Percentiles rank a stretch among this genome's conserved stretches.
phyloP scores from a whole-genome alignment of 352 stramenopile species.

The Pythium oligandrum region DNA sequence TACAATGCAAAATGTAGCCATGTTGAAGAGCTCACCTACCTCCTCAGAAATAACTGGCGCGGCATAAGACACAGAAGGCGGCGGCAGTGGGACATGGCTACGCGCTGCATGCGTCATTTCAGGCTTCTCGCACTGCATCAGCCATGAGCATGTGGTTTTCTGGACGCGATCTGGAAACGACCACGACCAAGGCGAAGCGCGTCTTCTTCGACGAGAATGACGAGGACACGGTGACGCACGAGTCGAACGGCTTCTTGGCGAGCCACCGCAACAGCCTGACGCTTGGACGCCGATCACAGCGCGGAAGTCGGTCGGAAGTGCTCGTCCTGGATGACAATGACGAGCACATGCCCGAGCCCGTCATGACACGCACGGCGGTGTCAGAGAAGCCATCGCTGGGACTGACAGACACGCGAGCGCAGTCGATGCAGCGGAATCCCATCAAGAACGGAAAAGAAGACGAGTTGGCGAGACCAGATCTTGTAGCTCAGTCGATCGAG shows the following conservation, averaged over 20 bases:
- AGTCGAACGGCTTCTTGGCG: no score
- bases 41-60: constrained; percentile 8
- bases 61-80: constrained; percentile 9
- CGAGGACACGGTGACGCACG: background rate
- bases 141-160: no score
- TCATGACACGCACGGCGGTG: no score
- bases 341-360: constrained; percentile 6
- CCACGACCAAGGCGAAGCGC: constrained; percentile 5
- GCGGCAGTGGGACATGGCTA: background rate
- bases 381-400: no score
- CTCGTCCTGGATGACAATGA: constrained; percentile 23
- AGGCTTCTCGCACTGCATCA: no score
- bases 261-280: constrained; percentile 6
- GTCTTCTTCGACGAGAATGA: constrained; percentile 26
- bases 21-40: constrained; percentile 5
- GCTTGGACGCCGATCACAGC: constrained; percentile 17
- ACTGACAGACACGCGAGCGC: no score
- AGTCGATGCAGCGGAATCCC: no score
- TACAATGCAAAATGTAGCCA: constrained; percentile 13
- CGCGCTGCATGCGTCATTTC: no score
- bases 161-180: no score
- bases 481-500: background rate
- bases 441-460: background rate
- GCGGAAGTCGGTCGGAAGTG: constrained; percentile 13
- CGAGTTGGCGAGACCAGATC: background rate